Percentiles rank a stretch among this genome's conserved stretches.
Conservation (phyloP, 805 yeast species). For the Candida nemodendra region DNA sequence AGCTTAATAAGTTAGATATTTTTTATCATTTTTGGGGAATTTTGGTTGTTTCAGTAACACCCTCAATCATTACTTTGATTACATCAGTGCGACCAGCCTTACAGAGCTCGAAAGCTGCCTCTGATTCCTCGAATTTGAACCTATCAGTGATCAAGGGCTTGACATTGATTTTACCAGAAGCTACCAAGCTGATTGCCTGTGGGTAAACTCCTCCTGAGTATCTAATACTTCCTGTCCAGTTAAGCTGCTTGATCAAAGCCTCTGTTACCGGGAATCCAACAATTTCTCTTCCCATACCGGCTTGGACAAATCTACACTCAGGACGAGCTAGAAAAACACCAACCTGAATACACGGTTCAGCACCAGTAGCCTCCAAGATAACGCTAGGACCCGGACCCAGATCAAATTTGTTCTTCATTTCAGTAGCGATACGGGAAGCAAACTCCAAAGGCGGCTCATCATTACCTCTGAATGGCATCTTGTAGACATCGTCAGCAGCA, state of each 20-base stretch:
- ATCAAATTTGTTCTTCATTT: slow-evolving; percentile 29
- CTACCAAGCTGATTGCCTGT: slow-evolving; percentile 65
- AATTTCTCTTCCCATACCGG: slow-evolving; percentile 75
- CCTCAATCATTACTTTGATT: slow-evolving; percentile 78
- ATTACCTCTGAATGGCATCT: slow-evolving; percentile 43
- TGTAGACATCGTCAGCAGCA: slow-evolving; percentile 62
- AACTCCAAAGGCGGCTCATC: slow-evolving; percentile 44
- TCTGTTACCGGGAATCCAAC: slow-evolving; percentile 70
- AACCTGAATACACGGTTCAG: slow-evolving; percentile 67
- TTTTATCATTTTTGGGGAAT: no score
- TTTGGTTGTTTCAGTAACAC: no score
- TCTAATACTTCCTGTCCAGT: slow-evolving; percentile 74
- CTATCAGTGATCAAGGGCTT: slow-evolving; percentile 72
- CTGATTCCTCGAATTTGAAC: slow-evolving; percentile 70
- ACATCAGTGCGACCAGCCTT: slow-evolving; percentile 54
- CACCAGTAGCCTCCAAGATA: slow-evolving; percentile 83
- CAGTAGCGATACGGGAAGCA: slow-evolving; percentile 34
- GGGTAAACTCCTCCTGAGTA: slow-evolving; percentile 76
- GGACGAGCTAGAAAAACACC: slow-evolving; percentile 60
- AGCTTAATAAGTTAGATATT: no score
- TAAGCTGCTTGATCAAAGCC: slow-evolving; percentile 64
- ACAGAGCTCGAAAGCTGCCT: slow-evolving; percentile 66
- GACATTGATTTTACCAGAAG: slow-evolving; percentile 62
- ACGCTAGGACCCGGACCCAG: slow-evolving; percentile 39
- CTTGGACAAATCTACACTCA: slow-evolving; percentile 78